These are phyloP conservation scores for Talaromyces sp. DNA, from an alignment of 2,329 filamentous ascomycete species.

Conservation along the genomic window DNA sequence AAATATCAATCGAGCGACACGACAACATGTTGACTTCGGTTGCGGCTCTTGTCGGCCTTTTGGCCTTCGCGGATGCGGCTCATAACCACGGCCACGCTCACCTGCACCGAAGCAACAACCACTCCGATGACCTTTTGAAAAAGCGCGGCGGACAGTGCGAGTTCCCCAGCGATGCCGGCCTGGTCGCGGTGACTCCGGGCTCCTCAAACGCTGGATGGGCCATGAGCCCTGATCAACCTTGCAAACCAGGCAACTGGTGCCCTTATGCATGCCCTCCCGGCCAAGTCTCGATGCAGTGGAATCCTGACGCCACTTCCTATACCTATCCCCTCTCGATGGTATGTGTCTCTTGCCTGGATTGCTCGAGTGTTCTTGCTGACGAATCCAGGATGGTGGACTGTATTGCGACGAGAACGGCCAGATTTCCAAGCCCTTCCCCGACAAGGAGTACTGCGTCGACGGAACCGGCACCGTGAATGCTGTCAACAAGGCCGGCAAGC, in stretches of 20 bases:
- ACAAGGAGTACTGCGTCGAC: constrained; percentile 65
- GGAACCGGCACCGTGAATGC: constrained; percentile 64
- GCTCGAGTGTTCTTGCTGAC: no score
- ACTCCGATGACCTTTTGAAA: constrained; percentile 28
- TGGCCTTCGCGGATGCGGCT: constrained; percentile 35
- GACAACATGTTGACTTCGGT: constrained; percentile 35
- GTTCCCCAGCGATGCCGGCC: constrained; percentile 63
- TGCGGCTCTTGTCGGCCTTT: constrained; percentile 36
- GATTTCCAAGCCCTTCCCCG: constrained; percentile 65
- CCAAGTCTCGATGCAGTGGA: constrained; percentile 76
- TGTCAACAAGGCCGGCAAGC: constrained; percentile 59
- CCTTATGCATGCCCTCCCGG: constrained; percentile 73
- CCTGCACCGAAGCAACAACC: constrained; percentile 26
- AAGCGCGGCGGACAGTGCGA: constrained; percentile 58
- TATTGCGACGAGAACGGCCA: constrained; percentile 66
- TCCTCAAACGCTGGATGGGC: constrained; percentile 70
- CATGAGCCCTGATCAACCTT: constrained; percentile 70
- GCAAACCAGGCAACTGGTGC: constrained; percentile 65
- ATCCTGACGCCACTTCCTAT: constrained; percentile 63
- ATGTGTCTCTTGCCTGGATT: constrained; percentile 21
- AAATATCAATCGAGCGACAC: neutral
- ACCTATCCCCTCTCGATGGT: constrained; percentile 69
- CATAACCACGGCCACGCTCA: constrained; percentile 32
- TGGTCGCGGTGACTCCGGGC: constrained; percentile 64
- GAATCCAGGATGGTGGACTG: constrained; percentile 64